Evolutionary conservation across 176 grass and related monocot genomes (phyloP), one percentile per base, ranked within the genome.

Genomic region (Triticum aestivum): DNA sequence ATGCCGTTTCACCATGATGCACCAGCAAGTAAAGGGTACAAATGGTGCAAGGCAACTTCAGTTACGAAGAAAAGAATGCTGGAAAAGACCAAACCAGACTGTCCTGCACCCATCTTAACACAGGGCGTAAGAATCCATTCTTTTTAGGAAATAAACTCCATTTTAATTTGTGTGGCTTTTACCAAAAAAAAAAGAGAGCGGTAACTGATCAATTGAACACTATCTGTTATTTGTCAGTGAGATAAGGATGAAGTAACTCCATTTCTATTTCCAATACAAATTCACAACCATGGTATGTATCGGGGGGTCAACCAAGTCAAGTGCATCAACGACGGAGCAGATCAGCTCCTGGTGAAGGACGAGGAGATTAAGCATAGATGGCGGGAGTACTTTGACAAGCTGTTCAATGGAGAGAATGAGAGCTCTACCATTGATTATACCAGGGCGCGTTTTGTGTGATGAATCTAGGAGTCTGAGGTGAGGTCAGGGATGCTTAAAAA

Each of bases 11-110:
- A 81, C 11, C 37, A 63, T 14, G 37, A 29, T 38, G 51, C 5
- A 8, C 18, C 18, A 27, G 62, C 5, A 64, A 52, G 62, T 69
- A 56, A 9, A 67, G 0, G 14, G 1, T 41, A 20, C 45, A 62
- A 70, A 79, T 32, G 34, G n/a, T 54, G 45, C 69, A 72, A 56
- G 63, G 45, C 44, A 76, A 42, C 73, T 83, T 58, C 49, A 54
- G 51, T 17, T 54, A 59, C 21, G 15, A 67, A 54, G 8, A 52
- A 52, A 52, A 85, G 10, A 13, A 41, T 34, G 8, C 4, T 73
- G 64, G 20, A 24, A 70, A 86, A 70, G 17, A 79, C 35, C 64
- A 41, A 29, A 33, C 0, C n/a, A 59, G 45, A 58, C 56, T 14
- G 35, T 63, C 61, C 14, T 80, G 61, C 11, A 3, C 78, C 14